Conservation (phyloP, 225 moss, liverwort and hornwort genomes). For the Thuidium tamariscinum region DNA sequence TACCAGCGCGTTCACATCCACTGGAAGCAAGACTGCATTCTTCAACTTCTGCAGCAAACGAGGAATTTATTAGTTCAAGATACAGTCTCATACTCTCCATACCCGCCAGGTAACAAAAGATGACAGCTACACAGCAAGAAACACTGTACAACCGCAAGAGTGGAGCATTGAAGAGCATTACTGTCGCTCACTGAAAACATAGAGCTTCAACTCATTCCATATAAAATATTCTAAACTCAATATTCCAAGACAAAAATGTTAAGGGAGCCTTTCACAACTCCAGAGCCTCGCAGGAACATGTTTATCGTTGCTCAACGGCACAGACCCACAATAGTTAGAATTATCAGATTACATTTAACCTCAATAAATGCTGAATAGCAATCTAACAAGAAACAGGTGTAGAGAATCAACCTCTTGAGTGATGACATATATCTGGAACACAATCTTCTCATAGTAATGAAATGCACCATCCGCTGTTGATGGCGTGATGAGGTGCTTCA, state of each 20-base stretch:
- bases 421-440: constrained; percentile 80
- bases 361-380: not conserved
- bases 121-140: not conserved
- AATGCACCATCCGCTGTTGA: constrained; percentile 95
- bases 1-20: constrained; percentile 40
- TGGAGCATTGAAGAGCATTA: not conserved
- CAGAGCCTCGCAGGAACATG: not conserved
- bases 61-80: not conserved
- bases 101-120: not conserved
- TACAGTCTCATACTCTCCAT: not conserved
- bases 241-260: too few relatives aligned
- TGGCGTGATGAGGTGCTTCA: constrained; percentile 94
- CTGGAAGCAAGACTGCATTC: constrained; percentile 58
- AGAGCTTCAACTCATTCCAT: not conserved
- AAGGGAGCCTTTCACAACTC: not conserved
- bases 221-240: not conserved
- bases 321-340: not conserved
- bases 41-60: constrained; percentile 50
- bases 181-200: not conserved
- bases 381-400: not conserved
- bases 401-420: constrained; percentile 59
- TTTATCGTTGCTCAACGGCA: not conserved
- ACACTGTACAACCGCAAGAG: not conserved
- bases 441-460: constrained; percentile 81
- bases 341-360: not conserved